Conservation (phyloP, 257 asterid species). For the Thymus mandschuricus region DNA sequence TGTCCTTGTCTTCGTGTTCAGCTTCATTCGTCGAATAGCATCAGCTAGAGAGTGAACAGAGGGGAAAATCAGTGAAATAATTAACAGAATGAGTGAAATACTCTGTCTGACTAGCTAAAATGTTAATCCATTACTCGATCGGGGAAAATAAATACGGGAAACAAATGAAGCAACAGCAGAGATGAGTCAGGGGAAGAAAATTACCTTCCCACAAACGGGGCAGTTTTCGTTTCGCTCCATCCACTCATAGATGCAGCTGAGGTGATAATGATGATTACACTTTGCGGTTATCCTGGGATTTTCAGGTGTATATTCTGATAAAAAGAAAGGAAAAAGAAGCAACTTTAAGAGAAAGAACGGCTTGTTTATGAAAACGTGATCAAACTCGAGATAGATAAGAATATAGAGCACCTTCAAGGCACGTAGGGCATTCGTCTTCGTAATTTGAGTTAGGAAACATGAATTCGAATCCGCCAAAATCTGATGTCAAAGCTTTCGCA, state of each 20-base stretch:
- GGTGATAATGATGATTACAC: conserved; percentile 70
- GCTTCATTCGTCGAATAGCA: conserved; percentile 49
- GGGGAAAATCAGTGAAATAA: not conserved
- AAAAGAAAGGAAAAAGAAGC: not conserved
- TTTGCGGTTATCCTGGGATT: conserved; percentile 59
- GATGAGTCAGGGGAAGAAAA: not conserved
- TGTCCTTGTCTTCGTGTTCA: conserved; percentile 14
- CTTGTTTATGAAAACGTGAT: not conserved
- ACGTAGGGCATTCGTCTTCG: conserved; percentile 65
- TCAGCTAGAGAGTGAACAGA: conserved; percentile 34
- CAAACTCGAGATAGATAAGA: not conserved
- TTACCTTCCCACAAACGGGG: conserved; percentile 64
- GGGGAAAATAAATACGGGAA: too few species aligned
- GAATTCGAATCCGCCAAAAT: not conserved
- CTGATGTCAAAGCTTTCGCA: not conserved
- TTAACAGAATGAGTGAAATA: too few species aligned
- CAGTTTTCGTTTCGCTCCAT: conserved; percentile 63
- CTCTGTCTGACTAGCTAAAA: too few species aligned
- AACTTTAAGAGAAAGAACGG: not conserved
- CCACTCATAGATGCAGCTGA: conserved; percentile 77
- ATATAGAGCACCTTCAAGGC: conserved; percentile 58
- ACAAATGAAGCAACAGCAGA: not conserved
- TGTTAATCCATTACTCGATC: too few species aligned
- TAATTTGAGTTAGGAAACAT: not conserved
- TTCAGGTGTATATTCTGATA: conserved; percentile 56